Percentiles rank a stretch among this genome's conserved stretches.
Evolutionary conservation across 1,284 basidiomycete species (phyloP).

Genomic region (Jaminaea rosea): DNA sequence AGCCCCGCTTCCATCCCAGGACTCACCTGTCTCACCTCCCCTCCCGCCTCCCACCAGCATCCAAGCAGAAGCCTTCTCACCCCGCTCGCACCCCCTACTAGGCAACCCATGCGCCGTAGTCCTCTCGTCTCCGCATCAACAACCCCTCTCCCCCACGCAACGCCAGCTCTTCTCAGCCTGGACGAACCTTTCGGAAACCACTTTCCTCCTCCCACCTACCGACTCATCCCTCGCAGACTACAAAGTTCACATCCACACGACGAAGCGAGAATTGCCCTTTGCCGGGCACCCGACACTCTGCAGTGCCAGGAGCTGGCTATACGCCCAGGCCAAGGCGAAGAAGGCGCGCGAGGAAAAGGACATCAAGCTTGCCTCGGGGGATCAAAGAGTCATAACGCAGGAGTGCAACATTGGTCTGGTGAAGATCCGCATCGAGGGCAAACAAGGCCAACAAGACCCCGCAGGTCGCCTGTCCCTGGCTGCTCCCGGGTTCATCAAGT

Average conservation of each 20-base stretch:
- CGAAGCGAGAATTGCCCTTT: slow-evolving; percentile 25
- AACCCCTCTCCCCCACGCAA: slow-evolving; percentile 10
- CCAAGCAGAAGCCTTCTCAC: slow-evolving; percentile 35
- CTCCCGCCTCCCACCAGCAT: background rate
- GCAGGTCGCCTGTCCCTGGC: slow-evolving; percentile 9
- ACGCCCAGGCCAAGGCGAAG: background rate
- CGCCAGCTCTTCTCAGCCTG: slow-evolving; percentile 28
- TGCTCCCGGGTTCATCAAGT: slow-evolving; percentile 20
- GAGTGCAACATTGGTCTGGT: slow-evolving; percentile 31
- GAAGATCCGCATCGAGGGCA: slow-evolving; percentile 7
- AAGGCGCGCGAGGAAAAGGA: too few species aligned
- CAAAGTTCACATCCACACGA: slow-evolving; percentile 29
- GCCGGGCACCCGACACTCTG: slow-evolving; percentile 38
- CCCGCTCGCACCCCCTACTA: slow-evolving; percentile 11
- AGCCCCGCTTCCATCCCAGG: too few species aligned
- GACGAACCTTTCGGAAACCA: slow-evolving; percentile 39
- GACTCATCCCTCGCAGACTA: slow-evolving; percentile 22
- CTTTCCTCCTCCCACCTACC: slow-evolving; percentile 25
- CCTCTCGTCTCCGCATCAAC: slow-evolving; percentile 5
- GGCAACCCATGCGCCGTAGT: slow-evolving; percentile 40
- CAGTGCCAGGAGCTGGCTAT: slow-evolving; percentile 19
- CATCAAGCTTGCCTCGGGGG: background rate
- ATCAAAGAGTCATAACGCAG: slow-evolving; percentile 6
- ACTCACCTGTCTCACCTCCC: too few species aligned
- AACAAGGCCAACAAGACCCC: too few species aligned